A percentile compares a stretch with the other conserved stretches of the same genome.
These are phyloP conservation scores for Klebsormidium nitens DNA, from an alignment of 139 green algal genomes.

Conservation along the genomic window DNA sequence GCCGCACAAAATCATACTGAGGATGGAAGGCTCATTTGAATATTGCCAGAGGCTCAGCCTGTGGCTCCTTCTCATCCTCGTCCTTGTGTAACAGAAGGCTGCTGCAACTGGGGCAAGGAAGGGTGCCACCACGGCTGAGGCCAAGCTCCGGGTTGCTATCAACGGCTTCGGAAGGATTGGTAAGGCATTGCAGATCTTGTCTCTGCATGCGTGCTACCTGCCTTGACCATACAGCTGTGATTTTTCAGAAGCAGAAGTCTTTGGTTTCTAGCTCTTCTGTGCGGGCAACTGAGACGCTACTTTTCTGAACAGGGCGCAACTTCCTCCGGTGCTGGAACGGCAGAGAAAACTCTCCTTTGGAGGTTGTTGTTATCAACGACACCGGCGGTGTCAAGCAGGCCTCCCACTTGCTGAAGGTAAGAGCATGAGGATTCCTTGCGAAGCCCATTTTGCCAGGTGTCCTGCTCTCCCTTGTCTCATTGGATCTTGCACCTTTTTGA, in stretches of 20 bases:
- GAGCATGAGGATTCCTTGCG: no score
- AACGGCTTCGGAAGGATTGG: constrained; percentile 98
- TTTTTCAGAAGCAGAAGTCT: no score
- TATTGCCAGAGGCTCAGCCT: no score
- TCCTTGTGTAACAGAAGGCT: constrained; percentile 22
- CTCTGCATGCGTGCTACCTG: constrained; percentile 85
- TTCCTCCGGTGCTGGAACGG: constrained; percentile 56
- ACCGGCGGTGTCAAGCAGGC: constrained; percentile 54
- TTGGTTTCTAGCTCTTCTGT: background rate
- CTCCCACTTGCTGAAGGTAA: constrained; percentile 45
- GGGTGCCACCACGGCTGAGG: constrained; percentile 43
- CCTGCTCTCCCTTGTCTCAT: no score
- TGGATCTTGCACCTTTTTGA: no score
- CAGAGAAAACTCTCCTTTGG: constrained; percentile 62
- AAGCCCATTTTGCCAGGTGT: no score
- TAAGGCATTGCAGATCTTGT: background rate
- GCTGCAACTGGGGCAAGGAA: constrained; percentile 27
- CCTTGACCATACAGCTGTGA: no score
- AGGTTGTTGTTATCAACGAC: constrained; percentile 58
- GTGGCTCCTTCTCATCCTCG: no score
- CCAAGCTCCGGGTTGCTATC: constrained; percentile 88
- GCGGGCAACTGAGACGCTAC: background rate
- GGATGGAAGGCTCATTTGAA: no score
- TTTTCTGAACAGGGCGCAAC: no score
- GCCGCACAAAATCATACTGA: no score